Evolutionary conservation across 176 grass and related monocot genomes (phyloP), one percentile per base, ranked within the genome.

Genomic region (Juncus effusus): DNA sequence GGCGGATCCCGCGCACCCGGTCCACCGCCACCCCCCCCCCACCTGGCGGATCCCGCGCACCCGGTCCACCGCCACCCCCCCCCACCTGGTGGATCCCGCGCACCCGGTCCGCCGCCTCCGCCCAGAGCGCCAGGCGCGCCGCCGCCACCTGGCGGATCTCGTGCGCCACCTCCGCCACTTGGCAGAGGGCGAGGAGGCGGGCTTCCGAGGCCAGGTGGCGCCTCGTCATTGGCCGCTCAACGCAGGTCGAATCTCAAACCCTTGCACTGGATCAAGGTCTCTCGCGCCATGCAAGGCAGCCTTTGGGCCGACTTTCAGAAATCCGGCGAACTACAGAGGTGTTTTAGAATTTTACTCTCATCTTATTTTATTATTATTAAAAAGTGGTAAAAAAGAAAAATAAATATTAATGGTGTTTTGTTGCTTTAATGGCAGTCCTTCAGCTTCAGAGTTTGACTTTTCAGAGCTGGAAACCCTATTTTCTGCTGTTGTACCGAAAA

Each of bases 201-300:
- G 12, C 41, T 77, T 51, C 7, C 75, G 81, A 74, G 79, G 40
- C 77, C 80, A 64, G 78, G 76, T 61, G 72, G 79, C 79, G 38
- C 53, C 67, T 79, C 64, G 19, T 28, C 19, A 28, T 28, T 28
- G 19, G 19, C 74, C 53, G 79, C 80, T 3, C 62, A 85, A 65
- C 88, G 83, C n/a, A 97, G 84, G 76, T 82, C 88, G 53, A 89
- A 67, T 35, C 62, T 97, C 38, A 97, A 97, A 54, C 88, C 94
- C 12, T 63, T 97, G 73, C 94, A 97, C 81, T 97, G 94, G 94
- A 61, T 97, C 28, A 97, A 97, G 83, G 83, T 97, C 56, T 84
- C 83, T 75, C 83, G 94, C 49, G 88, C 88, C 74, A 28, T 89
- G 40, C 94, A 93, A 84, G 94, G 94, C 73, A 97, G 88, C 77